A percentile compares a stretch with the other conserved stretches of the same genome.
phyloP scores from a whole-genome alignment of 83 land plant species.

The Diphasiastrum complanatum region DNA sequence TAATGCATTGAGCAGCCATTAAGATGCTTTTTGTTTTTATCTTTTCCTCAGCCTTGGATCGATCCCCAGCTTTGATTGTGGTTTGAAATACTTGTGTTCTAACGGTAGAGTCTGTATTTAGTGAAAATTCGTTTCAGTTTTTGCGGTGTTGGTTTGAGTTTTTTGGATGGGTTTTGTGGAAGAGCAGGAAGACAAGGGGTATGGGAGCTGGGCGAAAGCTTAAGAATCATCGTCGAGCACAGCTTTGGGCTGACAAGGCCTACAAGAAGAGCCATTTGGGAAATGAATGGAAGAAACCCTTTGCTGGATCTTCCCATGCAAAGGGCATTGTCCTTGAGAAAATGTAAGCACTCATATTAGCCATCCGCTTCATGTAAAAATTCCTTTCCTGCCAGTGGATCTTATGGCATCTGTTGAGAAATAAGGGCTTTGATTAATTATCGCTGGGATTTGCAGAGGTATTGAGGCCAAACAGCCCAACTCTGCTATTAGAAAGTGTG shows the following conservation, averaged over 20 bases:
- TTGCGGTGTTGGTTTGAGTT: too few relatives aligned
- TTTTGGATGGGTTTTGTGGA: too few relatives aligned
- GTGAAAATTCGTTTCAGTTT: too few relatives aligned
- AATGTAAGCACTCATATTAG: conserved; percentile 24
- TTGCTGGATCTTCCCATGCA: conserved; percentile 64
- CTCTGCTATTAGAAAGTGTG: conserved; percentile 65
- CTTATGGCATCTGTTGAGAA: background rate
- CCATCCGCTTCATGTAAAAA: background rate
- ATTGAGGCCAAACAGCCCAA: conserved; percentile 55
- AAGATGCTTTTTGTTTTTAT: too few relatives aligned
- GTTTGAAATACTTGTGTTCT: too few relatives aligned
- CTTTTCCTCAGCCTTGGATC: too few relatives aligned
- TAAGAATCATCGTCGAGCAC: conserved; percentile 48
- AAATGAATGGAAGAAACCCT: conserved; percentile 69
- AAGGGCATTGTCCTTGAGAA: conserved; percentile 66
- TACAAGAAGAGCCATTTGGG: conserved; percentile 59
- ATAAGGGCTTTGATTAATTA: background rate
- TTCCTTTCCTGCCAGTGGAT: background rate
- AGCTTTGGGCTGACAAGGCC: conserved; percentile 57
- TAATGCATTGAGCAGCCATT: too few relatives aligned
- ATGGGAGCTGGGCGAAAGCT: conserved; percentile 82
- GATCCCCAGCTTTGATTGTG: too few relatives aligned
- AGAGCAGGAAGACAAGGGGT: conserved; percentile 74
- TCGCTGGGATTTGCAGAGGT: conserved; percentile 20
- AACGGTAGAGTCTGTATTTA: too few relatives aligned